Percentiles rank a stretch among this genome's conserved stretches.
Evolutionary conservation across 371 early-diverging fungal genomes (phyloP).

Genomic region (Sporodiniella umbellata): DNA sequence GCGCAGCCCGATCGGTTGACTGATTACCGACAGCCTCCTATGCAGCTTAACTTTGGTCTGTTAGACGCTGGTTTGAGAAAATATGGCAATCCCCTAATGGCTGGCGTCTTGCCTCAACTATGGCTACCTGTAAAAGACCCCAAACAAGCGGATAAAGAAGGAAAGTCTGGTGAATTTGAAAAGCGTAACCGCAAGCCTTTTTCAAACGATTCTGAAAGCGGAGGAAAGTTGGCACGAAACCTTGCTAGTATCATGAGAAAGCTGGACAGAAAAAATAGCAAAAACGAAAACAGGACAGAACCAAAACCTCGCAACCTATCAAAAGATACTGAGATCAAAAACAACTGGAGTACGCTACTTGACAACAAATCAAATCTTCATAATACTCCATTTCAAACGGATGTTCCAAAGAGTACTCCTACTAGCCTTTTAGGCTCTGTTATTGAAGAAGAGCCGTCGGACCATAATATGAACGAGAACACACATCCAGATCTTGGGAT

Average conservation of each 20-base stretch:
- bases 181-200: background rate
- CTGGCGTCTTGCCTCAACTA: conserved; percentile 68
- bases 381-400: no score
- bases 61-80: conserved; percentile 67
- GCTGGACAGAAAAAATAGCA: conserved; percentile 17
- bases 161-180: background rate
- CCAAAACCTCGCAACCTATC: background rate
- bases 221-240: conserved; percentile 19
- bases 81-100: conserved; percentile 65
- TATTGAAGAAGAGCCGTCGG: no score
- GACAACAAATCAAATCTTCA: background rate
- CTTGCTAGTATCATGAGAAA: conserved; percentile 28
- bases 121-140: conserved; percentile 64
- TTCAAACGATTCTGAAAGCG: background rate
- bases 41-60: conserved; percentile 67
- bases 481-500: no score
- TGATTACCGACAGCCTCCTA: conserved; percentile 70
- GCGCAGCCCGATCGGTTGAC: conserved; percentile 54
- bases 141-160: conserved; percentile 7
- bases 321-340: no score
- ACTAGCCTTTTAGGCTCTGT: no score
- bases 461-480: no score
- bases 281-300: background rate
- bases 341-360: background rate
- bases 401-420: no score